Conservation (phyloP, 495 filamentous ascomycete genomes). For the Penicillium steckii region DNA sequence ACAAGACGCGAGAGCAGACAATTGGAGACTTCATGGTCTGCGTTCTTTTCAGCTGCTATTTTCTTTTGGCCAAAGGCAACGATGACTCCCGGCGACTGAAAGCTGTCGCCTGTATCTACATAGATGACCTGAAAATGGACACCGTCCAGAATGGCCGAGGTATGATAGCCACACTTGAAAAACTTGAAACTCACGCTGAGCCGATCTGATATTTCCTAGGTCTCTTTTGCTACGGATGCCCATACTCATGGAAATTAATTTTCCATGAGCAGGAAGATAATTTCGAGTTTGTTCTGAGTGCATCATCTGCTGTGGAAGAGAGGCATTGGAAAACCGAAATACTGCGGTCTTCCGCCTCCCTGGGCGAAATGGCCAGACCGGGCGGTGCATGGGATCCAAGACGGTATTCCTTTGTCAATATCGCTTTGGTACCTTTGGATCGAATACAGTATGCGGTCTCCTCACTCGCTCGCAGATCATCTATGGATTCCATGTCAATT, state of each 20-base stretch:
- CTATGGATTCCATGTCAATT: slow-evolving; percentile 74
- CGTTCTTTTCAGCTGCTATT: slow-evolving; percentile 77
- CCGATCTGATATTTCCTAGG: slow-evolving; percentile 47
- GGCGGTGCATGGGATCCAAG: slow-evolving; percentile 25
- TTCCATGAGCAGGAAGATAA: slow-evolving; percentile 75
- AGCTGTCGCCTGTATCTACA: slow-evolving; percentile 70
- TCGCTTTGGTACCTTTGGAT: slow-evolving; percentile 73
- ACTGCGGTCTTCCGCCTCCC: slow-evolving; percentile 29
- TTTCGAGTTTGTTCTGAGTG: slow-evolving; percentile 85
- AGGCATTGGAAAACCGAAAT: slow-evolving; percentile 63
- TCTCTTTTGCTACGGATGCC: slow-evolving; percentile 78
- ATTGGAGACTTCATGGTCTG: slow-evolving; percentile 83
- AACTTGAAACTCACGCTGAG: background rate
- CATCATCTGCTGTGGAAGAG: slow-evolving; percentile 81
- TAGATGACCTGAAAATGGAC: slow-evolving; percentile 71
- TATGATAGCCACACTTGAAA: slow-evolving; percentile 34
- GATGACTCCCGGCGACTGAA: slow-evolving; percentile 62
- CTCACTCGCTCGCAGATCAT: slow-evolving; percentile 71
- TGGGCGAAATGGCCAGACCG: slow-evolving; percentile 22
- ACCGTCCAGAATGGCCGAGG: slow-evolving; percentile 80
- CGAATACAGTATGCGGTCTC: slow-evolving; percentile 69
- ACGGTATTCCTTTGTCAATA: slow-evolving; percentile 52
- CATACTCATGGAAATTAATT: slow-evolving; percentile 90
- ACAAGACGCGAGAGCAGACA: slow-evolving; percentile 64
- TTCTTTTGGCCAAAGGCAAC: slow-evolving; percentile 70